Evolutionary conservation across 768 basidiomycete species (phyloP), one percentile per base, ranked within the genome.

Genomic region (Terana coerulea): DNA sequence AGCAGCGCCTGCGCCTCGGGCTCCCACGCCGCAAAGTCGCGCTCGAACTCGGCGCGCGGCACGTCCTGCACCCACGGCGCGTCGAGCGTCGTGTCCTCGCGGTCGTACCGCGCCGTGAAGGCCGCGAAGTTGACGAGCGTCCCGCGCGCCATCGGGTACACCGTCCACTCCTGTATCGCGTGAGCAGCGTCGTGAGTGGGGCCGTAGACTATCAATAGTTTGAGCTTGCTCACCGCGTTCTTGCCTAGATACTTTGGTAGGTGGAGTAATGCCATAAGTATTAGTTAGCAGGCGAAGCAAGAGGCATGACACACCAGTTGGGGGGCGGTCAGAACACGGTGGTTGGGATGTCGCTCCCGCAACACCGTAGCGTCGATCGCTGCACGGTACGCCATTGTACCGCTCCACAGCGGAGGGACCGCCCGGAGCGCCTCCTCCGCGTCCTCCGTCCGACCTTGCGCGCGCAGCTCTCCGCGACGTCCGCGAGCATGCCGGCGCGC

Each of bases 81-180:
- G 11, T 73, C 65, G 52, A 73, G 80, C 21, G 64, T 62, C 1
- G 81, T 76, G 52, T 70, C 67, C 57, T 84, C 77, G n/a, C 76
- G 67, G 25, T 82, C 76, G 53, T 75, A 75, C 22, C 70, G 68
- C 17, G 75, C 63, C 22, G 66, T 71, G 59, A 84, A 83, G 1
- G 80, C 83, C 15, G 76, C 85, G 50, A 86, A 73, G 58, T 86
- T 89, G 57, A 89, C 68, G 53, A 74, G 65, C 56, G 71, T 75
- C 5, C 83, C 83, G 26, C 72, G 72, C 3, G 79, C 71, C 12
- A 88, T 79, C 0, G 83, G 77, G 62, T 88, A 87, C 1, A 73
- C 76, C 14, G 87, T 72, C 35, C 84, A 62, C 60, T 79, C 79
- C 86, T 88, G 49, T 22, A 40, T 35, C 26, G 7, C 4, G 40